Conservation (phyloP, 441 rosid genomes). For the Geranium incanum region DNA sequence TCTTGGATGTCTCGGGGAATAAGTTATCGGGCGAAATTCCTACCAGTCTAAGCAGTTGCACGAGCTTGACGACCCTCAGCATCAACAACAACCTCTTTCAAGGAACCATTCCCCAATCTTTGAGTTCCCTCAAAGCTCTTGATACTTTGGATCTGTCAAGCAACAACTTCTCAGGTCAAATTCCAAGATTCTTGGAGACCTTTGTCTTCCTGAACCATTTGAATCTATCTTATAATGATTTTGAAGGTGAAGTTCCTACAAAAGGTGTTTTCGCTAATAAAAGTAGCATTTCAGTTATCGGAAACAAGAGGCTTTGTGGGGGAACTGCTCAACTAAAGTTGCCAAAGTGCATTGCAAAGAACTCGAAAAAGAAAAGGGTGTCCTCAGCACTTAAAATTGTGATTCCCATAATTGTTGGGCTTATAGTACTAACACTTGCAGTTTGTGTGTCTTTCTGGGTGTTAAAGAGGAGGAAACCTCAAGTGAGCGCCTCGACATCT, state of each 20-base stretch:
- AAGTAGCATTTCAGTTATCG: constrained; percentile 16
- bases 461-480: too few species aligned
- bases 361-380: not conserved
- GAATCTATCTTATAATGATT: constrained; percentile 25
- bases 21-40: too few species aligned
- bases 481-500: too few species aligned
- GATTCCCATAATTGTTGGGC: not conserved
- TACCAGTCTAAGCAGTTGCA: too few species aligned
- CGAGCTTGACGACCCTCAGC: too few species aligned
- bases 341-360: not conserved
- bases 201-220: not conserved
- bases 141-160: constrained; percentile 18
- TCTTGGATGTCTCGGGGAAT: too few species aligned
- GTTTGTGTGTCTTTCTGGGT: not conserved
- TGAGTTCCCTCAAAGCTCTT: constrained; percentile 19
- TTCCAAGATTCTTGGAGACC: constrained; percentile 18
- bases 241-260: constrained; percentile 21
- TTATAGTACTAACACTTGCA: not conserved
- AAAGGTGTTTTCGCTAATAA: constrained; percentile 24
- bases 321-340: constrained; percentile 17
- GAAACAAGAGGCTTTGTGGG: constrained; percentile 27
- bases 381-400: not conserved
- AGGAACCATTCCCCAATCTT: constrained; percentile 19
- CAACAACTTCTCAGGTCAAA: constrained; percentile 21
- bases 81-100: constrained; percentile 9